These are phyloP conservation scores for Chaetomium sp. DNA, from an alignment of 2,329 filamentous ascomycete species.

Conservation along the genomic window DNA sequence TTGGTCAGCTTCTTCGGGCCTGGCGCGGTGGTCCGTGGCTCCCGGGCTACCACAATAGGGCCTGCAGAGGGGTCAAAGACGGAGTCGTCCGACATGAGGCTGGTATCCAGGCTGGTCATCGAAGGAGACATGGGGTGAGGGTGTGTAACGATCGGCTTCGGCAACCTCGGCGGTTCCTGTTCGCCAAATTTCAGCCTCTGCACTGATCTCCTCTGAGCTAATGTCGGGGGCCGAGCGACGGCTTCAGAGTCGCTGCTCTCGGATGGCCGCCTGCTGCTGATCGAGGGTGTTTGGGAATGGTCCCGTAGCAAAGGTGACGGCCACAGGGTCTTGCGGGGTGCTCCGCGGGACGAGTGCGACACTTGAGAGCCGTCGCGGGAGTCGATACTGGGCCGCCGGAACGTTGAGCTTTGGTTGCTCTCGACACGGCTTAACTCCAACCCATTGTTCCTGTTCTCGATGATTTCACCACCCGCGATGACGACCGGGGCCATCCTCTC, in stretches of 20 bases:
- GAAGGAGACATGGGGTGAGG: constrained; percentile 37
- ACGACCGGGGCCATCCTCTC: constrained; percentile 60
- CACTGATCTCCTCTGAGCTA: constrained; percentile 50
- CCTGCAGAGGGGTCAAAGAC: constrained; percentile 36
- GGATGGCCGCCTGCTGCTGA: constrained; percentile 39
- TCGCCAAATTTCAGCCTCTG: constrained; percentile 45
- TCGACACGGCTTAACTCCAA: constrained; percentile 43
- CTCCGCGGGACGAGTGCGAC: constrained; percentile 36
- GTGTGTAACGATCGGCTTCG: constrained; percentile 46
- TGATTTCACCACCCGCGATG: constrained; percentile 56
- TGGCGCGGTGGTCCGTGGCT: constrained; percentile 22
- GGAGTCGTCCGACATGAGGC: constrained; percentile 52
- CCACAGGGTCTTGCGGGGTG: constrained; percentile 42
- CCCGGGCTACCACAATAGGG: constrained; percentile 26
- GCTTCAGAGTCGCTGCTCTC: constrained; percentile 53
- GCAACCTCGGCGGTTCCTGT: constrained; percentile 39
- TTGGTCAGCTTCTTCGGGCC: constrained; percentile 51
- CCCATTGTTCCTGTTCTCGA: constrained; percentile 53
- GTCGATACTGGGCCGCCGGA: constrained; percentile 37
- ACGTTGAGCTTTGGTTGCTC: constrained; percentile 42
- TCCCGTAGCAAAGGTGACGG: constrained; percentile 46
- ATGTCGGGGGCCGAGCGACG: constrained; percentile 40
- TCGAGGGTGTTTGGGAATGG: constrained; percentile 21
- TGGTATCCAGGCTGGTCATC: constrained; percentile 51
- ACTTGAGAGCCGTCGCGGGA: constrained; percentile 37